Base-by-base conservation (phyloP, 441 rosid genomes). In the Eutrema salsugineum region DNA sequence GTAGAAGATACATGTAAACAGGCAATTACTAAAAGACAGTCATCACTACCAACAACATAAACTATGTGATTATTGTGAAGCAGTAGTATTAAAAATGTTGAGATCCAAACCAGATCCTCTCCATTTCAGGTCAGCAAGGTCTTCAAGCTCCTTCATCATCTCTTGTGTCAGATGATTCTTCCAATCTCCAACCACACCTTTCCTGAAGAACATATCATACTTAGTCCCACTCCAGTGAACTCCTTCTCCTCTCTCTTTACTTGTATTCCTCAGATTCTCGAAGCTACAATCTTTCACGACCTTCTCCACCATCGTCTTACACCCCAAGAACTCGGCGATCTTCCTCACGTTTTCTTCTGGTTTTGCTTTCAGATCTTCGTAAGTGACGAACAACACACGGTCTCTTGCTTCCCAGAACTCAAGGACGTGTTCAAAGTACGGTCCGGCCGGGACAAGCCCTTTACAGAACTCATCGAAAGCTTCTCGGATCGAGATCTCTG, bases 361-460 rank as follows among this genome's bases (percentile, higher is more conserved):
- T 8, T 81, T 60, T 58, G 20, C 71, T 71, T 62, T 79, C 63
- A 80, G 75, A 32, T 67, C 80, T 44, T 81, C 84, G 19, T 79
- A 79, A 51, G 68, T 81, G 49, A 81, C 4, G 58, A 81, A 74
- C 66, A 81, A 16, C n/a, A 81, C 66, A 28, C 17, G 11, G 47
- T 76, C 71, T 60, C 75, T 81, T 20, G 71, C 81, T 39, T 77
- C 51, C 81, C 79, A 80, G 19, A 78, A 81, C 49, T 79, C 81
- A 42, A 73, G 63, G 5, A 77, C 78, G 40, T 83, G 84, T 8
- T 83, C 81, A 35, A 77, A 83, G 60, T 72, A 70, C 0, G 84
- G 83, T 36, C 86, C 84, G 1, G 15, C 79, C 0, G 67, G 81
- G 5, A 68, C 61, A n/a, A 71, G 42, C 38, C 84, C 81, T 12